These are phyloP conservation scores for Cladophialophora chaetospira DNA, from an alignment of 2,329 filamentous ascomycete species.

Conservation along the genomic window DNA sequence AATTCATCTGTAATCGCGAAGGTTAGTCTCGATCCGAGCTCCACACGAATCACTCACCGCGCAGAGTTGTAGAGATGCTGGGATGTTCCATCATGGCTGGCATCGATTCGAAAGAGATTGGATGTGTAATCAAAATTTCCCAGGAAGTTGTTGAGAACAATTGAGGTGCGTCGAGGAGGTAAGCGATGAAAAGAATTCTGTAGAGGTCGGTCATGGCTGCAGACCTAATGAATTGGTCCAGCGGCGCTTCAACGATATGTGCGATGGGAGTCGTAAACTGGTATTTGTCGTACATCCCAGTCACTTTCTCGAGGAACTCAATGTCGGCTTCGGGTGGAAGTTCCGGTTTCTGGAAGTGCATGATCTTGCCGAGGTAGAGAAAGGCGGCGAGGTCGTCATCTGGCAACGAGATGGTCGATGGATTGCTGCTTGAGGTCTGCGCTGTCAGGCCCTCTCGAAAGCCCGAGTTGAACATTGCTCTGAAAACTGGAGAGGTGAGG, in stretches of 20 bases:
- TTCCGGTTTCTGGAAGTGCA: conserved; percentile 1
- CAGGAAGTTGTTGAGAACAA: neutral
- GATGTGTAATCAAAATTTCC: neutral
- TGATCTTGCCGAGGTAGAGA: neutral
- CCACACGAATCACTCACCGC: neutral
- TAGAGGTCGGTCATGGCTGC: neutral
- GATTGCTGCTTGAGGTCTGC: neutral
- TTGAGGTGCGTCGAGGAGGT: neutral
- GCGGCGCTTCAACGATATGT: neutral
- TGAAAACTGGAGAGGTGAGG: conserved; percentile 1
- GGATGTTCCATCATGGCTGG: neutral
- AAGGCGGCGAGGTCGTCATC: conserved; percentile 5
- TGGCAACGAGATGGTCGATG: neutral
- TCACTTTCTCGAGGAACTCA: neutral
- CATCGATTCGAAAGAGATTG: neutral
- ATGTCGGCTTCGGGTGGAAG: conserved; percentile 2
- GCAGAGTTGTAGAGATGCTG: neutral
- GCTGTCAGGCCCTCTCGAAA: neutral
- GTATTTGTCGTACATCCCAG: conserved; percentile 3
- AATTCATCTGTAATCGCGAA: neutral
- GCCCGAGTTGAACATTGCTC: conserved; percentile 2
- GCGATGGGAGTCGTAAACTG: neutral
- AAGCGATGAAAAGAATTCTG: neutral
- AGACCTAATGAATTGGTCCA: neutral
- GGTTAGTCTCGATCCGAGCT: neutral